phyloP scores from a whole-genome alignment of 805 yeast genomes.

The Metschnikowia vanudenii region DNA sequence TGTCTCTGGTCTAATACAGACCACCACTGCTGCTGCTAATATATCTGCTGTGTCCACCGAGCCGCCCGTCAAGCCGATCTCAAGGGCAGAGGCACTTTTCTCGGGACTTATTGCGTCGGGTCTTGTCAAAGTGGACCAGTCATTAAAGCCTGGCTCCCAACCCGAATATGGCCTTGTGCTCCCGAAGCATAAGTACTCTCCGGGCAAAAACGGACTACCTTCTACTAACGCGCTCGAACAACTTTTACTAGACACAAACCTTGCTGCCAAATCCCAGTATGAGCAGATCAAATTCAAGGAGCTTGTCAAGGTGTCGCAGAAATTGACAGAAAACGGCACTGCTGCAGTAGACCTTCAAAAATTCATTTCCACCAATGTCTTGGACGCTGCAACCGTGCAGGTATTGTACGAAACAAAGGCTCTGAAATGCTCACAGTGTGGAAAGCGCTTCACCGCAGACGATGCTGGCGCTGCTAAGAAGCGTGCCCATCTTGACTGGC shows the following conservation, averaged over 20 bases:
- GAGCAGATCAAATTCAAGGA: constrained; percentile 35
- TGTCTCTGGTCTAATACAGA: neutral
- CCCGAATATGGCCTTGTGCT: constrained; percentile 32
- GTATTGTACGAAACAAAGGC: constrained; percentile 60
- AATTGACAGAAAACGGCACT: constrained; percentile 5
- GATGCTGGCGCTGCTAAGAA: constrained; percentile 53
- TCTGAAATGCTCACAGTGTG: constrained; percentile 85
- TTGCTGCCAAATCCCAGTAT: constrained; percentile 24
- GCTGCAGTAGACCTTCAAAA: constrained; percentile 26
- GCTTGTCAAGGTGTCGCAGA: constrained; percentile 27
- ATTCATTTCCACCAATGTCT: constrained; percentile 38
- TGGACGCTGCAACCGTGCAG: constrained; percentile 30
- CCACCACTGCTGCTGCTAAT: neutral
- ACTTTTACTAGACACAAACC: constrained; percentile 16
- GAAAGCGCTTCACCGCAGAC: constrained; percentile 73
- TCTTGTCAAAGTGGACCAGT: constrained; percentile 40
- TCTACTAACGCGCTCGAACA: constrained; percentile 17
- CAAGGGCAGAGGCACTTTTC: constrained; percentile 32
- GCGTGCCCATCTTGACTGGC: constrained; percentile 88
- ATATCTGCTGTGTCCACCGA: constrained; percentile 8
- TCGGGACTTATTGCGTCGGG: constrained; percentile 36
- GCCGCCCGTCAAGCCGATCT: constrained; percentile 17
- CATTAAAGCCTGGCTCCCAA: constrained; percentile 38
- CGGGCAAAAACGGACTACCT: constrained; percentile 11
- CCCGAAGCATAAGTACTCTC: constrained; percentile 32